Evolutionary conservation across 805 yeast genomes (phyloP), one percentile per base, ranked within the genome.

Genomic region (Metschnikowia dekortorum): DNA sequence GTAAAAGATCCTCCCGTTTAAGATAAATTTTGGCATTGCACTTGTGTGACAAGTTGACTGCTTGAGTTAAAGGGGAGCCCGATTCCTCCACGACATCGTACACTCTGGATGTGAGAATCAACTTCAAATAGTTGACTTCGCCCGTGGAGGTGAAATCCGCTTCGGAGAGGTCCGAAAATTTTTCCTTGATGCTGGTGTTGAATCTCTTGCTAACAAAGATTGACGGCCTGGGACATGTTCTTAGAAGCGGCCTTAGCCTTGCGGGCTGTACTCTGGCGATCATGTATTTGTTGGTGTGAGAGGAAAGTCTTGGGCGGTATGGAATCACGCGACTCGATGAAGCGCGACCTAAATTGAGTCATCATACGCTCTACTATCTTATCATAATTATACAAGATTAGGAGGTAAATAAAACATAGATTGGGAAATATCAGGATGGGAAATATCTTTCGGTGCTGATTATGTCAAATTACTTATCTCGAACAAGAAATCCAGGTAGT

Each of bases 1-100:
- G 98, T 50, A 89, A 77, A 35, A 90, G 74, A 63, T 95, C 99
- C 64, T 94, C 99, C 58, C 99, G 80, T 64, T 94, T 94, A 57
- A 94, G 73, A 51, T 79, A 75, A 13, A 95, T 84, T 38, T 84
- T 84, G 41, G 96, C 76, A 46, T 87, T 87, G n/a, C 84, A 74
- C 61, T 82, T 84, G 44, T 83, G 84, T 1, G 94, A 84, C 43
- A 94, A 73, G 29, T 85, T 82, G 9, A 82, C 79, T 0, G 96
- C 98, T 35, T 75, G 73, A 1, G 88, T 79, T 37, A 90, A 74
- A 5, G 98, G 97, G 0, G 97, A 83, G 56, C 94, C 98, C 0
- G 71, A 76, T 40, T 68, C 63, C 41, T 87, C 84, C 38, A 94
- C 85, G 9, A 89, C 97, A 61, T 95, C 99, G 67, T 95, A 95